Evolutionary conservation across 306 rosid species (phyloP).

Genomic region (Dryas alaskensis): DNA sequence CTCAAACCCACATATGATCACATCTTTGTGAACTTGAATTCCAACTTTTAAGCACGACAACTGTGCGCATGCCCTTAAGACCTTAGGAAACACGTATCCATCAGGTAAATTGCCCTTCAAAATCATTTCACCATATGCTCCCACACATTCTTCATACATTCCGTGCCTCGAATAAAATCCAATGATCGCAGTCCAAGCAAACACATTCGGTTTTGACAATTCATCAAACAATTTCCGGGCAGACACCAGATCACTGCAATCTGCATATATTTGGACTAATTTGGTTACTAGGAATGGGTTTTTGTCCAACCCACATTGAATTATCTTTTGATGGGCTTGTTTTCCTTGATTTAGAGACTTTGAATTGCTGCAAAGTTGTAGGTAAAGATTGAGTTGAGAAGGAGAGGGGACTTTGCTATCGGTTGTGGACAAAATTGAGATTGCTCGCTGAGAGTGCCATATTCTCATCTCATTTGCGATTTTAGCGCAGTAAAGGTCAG

Average conservation of each 20-base stretch:
- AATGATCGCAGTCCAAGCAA: conserved; percentile 44
- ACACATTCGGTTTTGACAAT: conserved; percentile 41
- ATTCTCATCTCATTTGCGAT: conserved; percentile 12
- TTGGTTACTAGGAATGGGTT: conserved; percentile 39
- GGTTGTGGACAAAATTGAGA: conserved; percentile 16
- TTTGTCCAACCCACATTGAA: conserved; percentile 19
- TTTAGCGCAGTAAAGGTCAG: neutral
- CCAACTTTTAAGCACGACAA: conserved; percentile 22
- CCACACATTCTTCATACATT: conserved; percentile 20
- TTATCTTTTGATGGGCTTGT: conserved; percentile 35
- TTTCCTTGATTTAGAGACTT: conserved; percentile 41
- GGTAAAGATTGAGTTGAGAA: conserved; percentile 24
- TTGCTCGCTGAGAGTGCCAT: conserved; percentile 23
- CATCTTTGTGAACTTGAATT: conserved; percentile 37
- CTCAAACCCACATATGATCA: conserved; percentile 20
- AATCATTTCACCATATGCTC: conserved; percentile 28
- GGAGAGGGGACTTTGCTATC: conserved; percentile 10
- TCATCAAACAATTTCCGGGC: conserved; percentile 25
- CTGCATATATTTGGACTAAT: conserved; percentile 46
- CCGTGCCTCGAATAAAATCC: conserved; percentile 39
- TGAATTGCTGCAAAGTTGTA: conserved; percentile 39
- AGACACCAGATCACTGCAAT: conserved; percentile 33
- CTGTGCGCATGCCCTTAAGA: conserved; percentile 39
- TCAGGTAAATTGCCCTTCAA: conserved; percentile 34
- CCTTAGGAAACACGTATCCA: conserved; percentile 46